A percentile compares a stretch with the other conserved stretches of the same genome.
These are phyloP conservation scores for Boletus smithii DNA, from an alignment of 1,284 basidiomycete species.

Conservation along the genomic window DNA sequence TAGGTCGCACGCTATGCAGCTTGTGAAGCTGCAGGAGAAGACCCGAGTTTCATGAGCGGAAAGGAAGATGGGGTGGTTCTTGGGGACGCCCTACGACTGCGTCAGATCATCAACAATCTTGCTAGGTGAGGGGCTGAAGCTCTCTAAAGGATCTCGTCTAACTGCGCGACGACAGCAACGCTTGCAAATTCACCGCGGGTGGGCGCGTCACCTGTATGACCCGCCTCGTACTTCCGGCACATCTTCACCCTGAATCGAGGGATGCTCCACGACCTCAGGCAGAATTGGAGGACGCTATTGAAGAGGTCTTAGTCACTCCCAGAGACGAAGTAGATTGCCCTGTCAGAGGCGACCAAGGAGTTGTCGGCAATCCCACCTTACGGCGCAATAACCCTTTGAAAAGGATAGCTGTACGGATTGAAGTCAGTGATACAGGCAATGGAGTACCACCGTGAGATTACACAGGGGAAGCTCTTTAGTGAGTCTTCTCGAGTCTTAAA, in stretches of 20 bases:
- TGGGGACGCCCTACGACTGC: constrained; percentile 76
- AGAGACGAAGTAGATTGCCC: constrained; percentile 6
- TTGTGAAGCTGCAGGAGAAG: constrained; percentile 56
- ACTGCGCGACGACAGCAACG: constrained; percentile 46
- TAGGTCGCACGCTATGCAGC: constrained; percentile 54
- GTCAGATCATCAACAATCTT: constrained; percentile 78
- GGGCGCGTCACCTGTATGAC: constrained; percentile 64
- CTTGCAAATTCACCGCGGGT: constrained; percentile 79
- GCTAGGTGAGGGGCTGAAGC: constrained; percentile 50
- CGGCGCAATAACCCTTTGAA: constrained; percentile 40
- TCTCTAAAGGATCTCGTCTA: not conserved
- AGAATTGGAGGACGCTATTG: constrained; percentile 17
- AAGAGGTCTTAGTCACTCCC: constrained; percentile 16
- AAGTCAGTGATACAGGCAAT: constrained; percentile 77
- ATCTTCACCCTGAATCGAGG: constrained; percentile 18
- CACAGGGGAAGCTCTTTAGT: constrained; percentile 75
- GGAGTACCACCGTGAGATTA: constrained; percentile 76
- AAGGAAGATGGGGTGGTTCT: constrained; percentile 64
- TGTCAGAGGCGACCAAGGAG: constrained; percentile 1
- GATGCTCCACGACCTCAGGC: constrained; percentile 1
- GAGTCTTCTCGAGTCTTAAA: constrained; percentile 29
- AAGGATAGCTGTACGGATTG: constrained; percentile 73
- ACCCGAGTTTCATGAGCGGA: constrained; percentile 39
- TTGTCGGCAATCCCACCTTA: not conserved
- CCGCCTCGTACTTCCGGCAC: constrained; percentile 43